Evolutionary conservation across 495 filamentous ascomycete species (phyloP).

Genomic region (Beverwykella pulmonaria): DNA sequence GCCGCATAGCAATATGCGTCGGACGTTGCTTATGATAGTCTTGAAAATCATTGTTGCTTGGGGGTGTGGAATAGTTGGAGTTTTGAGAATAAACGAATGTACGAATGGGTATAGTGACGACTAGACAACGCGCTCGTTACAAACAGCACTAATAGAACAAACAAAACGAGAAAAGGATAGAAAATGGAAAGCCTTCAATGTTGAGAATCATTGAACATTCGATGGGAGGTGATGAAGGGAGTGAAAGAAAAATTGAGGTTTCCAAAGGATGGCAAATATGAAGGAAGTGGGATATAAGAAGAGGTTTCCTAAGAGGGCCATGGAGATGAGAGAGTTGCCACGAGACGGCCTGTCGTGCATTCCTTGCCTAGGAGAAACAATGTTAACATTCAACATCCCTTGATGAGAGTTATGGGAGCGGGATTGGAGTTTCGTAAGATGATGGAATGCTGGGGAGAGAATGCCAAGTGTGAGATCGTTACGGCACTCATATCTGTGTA

Average conservation of each 20-base stretch:
- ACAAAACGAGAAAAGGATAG: background rate
- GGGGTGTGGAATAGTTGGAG: background rate
- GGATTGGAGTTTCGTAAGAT: background rate
- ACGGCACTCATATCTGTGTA: no score
- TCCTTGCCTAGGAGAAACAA: slow-evolving; percentile 35
- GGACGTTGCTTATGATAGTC: slow-evolving; percentile 11
- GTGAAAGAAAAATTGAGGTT: slow-evolving; percentile 3
- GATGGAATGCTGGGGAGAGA: background rate
- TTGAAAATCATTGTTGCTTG: slow-evolving; percentile 23
- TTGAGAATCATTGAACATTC: background rate
- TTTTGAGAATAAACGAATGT: slow-evolving; percentile 1
- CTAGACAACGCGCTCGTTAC: background rate
- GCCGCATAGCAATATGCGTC: slow-evolving; percentile 21
- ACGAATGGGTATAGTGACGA: background rate
- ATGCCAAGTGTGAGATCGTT: background rate
- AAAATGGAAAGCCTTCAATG: background rate
- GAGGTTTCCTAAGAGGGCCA: slow-evolving; percentile 2
- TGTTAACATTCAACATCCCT: slow-evolving; percentile 29
- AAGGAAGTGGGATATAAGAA: slow-evolving; percentile 15
- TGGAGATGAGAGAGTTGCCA: slow-evolving; percentile 28
- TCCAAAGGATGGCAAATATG: slow-evolving; percentile 12
- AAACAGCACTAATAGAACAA: background rate
- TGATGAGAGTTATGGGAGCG: slow-evolving; percentile 3
- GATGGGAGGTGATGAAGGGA: slow-evolving; percentile 1
- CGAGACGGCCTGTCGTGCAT: slow-evolving; percentile 21